Evolutionary conservation across 768 basidiomycete species (phyloP), one percentile per base, ranked within the genome.

Genomic region (Hericium erinaceus): DNA sequence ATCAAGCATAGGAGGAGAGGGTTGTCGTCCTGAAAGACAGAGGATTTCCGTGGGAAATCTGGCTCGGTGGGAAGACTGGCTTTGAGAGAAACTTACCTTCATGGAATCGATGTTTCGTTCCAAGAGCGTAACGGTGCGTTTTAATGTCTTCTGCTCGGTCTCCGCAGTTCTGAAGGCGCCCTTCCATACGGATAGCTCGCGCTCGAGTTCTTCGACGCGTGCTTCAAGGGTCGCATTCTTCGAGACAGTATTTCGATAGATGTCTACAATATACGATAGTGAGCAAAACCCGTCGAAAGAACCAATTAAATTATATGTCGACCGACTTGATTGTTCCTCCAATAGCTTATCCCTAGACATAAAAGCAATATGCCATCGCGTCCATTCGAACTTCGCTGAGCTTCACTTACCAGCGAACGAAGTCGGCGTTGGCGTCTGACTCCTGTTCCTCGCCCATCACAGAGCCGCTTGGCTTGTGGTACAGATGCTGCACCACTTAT

Each of bases 1-100:
- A 75, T 71, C 40, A 75, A 64, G 53, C 71, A 70, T 10, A 73
- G 60, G 18, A 73, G 59, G 37, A 77, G 63, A 7, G 72, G 72
- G 49, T 76, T 74, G 56, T 75, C 74, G 10, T 74, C 72, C 74
- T 76, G 52, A 4, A 28, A 28, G 22, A 40, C 16, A 20, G 16
- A 46, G 15, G 22, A 39, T 39, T 4, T 3, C n/a, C 22, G 15
- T 20, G 44, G 11, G 15, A 52, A n/a, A n/a, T 51, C 57, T 55
- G 26, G 33, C 33, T 10, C 33, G 33, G 9, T 33, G 33, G 4
- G 33, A 4, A 33, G 33, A 33, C 44, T 54, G 41, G 26, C 26
- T 54, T 24, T 28, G n/a, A 22, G 50, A 51, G 22, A 10, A 39
- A 58, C 69, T 55, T 33, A 72, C 71, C 63, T 64, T 69, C 46